Conservation (phyloP, 2,329 filamentous ascomycete genomes). For the Chaetomium globosum region DNA sequence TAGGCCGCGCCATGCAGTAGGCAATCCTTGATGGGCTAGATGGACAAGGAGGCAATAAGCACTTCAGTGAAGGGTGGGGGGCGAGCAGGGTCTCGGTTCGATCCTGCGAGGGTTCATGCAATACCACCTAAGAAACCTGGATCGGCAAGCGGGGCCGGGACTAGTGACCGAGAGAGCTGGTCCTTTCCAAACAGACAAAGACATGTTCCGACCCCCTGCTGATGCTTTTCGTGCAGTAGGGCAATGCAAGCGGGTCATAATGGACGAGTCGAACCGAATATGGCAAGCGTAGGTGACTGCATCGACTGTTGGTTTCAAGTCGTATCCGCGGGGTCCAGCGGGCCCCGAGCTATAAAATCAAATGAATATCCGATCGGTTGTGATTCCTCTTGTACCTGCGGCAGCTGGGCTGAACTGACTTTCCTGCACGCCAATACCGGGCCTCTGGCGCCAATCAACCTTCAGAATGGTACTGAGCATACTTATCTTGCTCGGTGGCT, state of each 20-base stretch:
- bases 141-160: slow-evolving; percentile 2
- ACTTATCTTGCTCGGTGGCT: neutral
- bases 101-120: slow-evolving; percentile 1
- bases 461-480: neutral
- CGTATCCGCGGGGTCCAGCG: neutral
- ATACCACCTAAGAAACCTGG: slow-evolving; percentile 1
- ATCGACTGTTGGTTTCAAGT: neutral
- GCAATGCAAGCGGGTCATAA: neutral
- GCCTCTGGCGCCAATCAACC: neutral
- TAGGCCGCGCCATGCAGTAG: neutral
- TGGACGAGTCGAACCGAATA: neutral
- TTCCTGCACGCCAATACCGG: neutral
- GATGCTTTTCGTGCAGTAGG: neutral
- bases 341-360: neutral
- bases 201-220: neutral
- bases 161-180: neutral
- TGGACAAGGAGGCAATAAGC: neutral
- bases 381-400: neutral
- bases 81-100: neutral
- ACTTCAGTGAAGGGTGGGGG: neutral
- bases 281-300: neutral
- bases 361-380: neutral
- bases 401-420: neutral
- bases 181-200: neutral
- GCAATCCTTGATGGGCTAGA: neutral